Conservation (phyloP, 441 rosid species). For the Cnidoscolus chayamansa region DNA sequence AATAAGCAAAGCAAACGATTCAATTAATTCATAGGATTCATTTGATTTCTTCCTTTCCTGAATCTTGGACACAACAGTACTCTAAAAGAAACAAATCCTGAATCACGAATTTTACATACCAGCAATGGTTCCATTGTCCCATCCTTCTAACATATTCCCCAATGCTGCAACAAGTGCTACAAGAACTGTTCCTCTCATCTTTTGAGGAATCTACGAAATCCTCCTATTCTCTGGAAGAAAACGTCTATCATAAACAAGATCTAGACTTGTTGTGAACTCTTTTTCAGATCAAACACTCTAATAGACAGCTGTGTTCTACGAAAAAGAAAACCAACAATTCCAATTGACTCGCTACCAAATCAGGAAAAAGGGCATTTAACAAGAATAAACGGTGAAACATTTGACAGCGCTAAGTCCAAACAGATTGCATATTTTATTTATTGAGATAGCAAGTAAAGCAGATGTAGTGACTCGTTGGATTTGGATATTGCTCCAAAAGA, state of each 20-base stretch:
- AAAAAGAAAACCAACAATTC: background rate
- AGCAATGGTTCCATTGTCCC: constrained; percentile 96
- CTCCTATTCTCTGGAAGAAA: background rate
- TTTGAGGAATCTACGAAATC: background rate
- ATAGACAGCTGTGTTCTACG: background rate
- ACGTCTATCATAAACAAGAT: background rate
- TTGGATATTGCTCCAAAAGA: background rate
- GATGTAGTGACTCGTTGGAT: background rate
- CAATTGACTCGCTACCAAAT: background rate
- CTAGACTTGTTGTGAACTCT: background rate
- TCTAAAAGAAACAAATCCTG: background rate
- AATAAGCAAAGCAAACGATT: background rate
- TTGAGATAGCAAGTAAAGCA: background rate
- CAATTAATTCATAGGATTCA: background rate
- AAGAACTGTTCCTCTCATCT: constrained; percentile 81
- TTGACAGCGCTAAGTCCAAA: background rate
- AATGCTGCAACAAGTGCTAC: constrained; percentile 85
- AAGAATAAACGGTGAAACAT: background rate
- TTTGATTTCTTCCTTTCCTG: too few species aligned
- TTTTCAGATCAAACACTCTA: constrained; percentile 1
- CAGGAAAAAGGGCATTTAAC: background rate
- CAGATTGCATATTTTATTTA: background rate
- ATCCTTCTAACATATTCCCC: constrained; percentile 92
- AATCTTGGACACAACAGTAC: background rate
- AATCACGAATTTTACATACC: constrained; percentile 34